These are phyloP conservation scores for Barnettozyma californica DNA, from an alignment of 805 yeast species.

Conservation along the genomic window DNA sequence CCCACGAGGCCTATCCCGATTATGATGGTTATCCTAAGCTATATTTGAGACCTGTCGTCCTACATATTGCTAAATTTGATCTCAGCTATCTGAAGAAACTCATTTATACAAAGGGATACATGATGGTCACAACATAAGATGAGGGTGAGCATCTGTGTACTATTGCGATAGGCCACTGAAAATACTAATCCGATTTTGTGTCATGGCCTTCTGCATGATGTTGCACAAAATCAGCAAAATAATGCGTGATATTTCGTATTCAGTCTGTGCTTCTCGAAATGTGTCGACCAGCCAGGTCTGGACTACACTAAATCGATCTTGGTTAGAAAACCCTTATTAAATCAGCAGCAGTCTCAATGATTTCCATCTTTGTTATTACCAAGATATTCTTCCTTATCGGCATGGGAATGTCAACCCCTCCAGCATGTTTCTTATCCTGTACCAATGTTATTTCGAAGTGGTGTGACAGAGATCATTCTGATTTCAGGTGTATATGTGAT, in stretches of 20 bases:
- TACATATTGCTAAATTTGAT: no score
- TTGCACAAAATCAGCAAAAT: not conserved
- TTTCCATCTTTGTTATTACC: not conserved
- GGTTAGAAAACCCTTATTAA: no score
- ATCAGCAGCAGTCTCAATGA: not conserved
- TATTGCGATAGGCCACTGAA: no score
- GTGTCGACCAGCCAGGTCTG: not conserved
- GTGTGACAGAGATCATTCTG: conserved; percentile 30
- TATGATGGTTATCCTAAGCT: no score
- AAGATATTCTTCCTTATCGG: not conserved
- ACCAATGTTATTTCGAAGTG: conserved; percentile 31
- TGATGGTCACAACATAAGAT: no score
- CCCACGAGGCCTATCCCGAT: no score
- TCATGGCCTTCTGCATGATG: not conserved
- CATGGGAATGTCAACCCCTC: conserved; percentile 36
- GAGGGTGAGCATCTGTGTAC: no score
- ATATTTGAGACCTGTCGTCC: no score
- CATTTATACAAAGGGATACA: no score
- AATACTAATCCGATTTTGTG: no score
- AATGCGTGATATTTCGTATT: no score
- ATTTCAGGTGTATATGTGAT: conserved; percentile 37
- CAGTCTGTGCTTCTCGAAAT: not conserved
- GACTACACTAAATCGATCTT: not conserved
- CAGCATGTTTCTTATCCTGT: conserved; percentile 45
- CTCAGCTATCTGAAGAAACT: no score